phyloP scores from a whole-genome alignment of 2,329 filamentous ascomycete genomes.

The Graphilbum sp. region DNA sequence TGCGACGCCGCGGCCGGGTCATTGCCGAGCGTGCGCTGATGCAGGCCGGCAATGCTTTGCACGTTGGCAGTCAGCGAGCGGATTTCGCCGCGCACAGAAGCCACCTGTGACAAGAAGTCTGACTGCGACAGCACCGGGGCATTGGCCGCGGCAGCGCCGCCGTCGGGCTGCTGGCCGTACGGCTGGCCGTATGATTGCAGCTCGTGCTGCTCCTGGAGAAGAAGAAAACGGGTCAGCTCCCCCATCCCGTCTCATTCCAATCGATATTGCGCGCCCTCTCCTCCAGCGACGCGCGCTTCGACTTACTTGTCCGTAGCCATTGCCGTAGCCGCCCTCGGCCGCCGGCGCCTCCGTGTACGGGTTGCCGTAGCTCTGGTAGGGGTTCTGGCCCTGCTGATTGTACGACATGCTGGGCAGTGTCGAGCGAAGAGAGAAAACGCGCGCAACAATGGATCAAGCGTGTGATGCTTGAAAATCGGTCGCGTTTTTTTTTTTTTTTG shows the following conservation, averaged over 20 bases:
- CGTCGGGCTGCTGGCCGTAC: slow-evolving; percentile 7
- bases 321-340: neutral
- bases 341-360: slow-evolving; percentile 20
- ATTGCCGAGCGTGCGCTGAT: slow-evolving; percentile 54
- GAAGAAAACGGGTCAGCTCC: neutral
- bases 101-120: slow-evolving; percentile 53
- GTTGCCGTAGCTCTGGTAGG: slow-evolving; percentile 23
- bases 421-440: no score
- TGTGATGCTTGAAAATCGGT: no score
- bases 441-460: no score
- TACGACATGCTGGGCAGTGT: slow-evolving; percentile 2
- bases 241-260: no score
- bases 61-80: slow-evolving; percentile 49
- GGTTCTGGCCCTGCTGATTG: slow-evolving; percentile 2
- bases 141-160: slow-evolving; percentile 9
- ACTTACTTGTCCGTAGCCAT: slow-evolving; percentile 1
- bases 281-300: no score
- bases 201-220: slow-evolving; percentile 33
- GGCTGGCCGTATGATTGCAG: slow-evolving; percentile 24
- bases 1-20: slow-evolving; percentile 38
- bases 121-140: slow-evolving; percentile 35
- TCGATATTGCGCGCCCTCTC: no score
- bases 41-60: slow-evolving; percentile 48
- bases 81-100: slow-evolving; percentile 52
- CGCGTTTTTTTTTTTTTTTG: no score